Conservation (phyloP, 805 yeast species). For the Starmerella ratchasimensis region DNA sequence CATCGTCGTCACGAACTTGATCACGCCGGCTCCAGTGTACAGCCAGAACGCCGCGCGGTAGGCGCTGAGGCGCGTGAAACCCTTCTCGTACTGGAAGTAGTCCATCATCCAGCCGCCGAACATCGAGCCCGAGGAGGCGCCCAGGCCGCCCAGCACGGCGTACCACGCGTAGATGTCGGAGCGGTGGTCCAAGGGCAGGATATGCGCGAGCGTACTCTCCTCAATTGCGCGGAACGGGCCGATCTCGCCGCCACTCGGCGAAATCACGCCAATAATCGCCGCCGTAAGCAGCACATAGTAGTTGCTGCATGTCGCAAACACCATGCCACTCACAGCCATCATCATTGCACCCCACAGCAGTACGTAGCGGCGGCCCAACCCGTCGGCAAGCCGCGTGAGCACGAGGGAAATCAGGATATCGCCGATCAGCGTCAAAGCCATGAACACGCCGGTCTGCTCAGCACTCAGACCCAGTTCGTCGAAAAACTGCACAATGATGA, state of each 20-base stretch:
- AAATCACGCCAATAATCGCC: constrained; percentile 70
- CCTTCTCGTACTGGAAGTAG: constrained; percentile 8
- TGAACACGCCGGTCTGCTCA: constrained; percentile 53
- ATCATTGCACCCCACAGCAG: constrained; percentile 48
- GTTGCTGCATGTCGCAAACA: constrained; percentile 42
- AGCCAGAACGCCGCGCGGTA: constrained; percentile 44
- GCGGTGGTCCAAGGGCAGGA: constrained; percentile 36
- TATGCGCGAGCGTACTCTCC: constrained; percentile 66
- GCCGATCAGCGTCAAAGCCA: constrained; percentile 68
- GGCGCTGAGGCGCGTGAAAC: constrained; percentile 22
- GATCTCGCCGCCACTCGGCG: constrained; percentile 79
- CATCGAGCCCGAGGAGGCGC: constrained; percentile 60
- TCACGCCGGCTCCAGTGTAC: constrained; percentile 40
- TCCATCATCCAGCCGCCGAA: constrained; percentile 47
- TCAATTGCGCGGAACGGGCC: constrained; percentile 83
- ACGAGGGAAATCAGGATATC: constrained; percentile 57
- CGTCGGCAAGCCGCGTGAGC: constrained; percentile 66
- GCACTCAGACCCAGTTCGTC: constrained; percentile 42
- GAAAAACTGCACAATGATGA: constrained; percentile 55
- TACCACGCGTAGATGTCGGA: constrained; percentile 68
- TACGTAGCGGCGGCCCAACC: constrained; percentile 50
- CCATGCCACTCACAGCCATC: constrained; percentile 54
- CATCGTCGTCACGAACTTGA: constrained; percentile 36
- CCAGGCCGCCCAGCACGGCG: constrained; percentile 51
- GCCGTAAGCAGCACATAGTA: constrained; percentile 46